Evolutionary conservation across 1,284 basidiomycete genomes (phyloP), one percentile per base, ranked within the genome.

Genomic region (Trametes sp.): DNA sequence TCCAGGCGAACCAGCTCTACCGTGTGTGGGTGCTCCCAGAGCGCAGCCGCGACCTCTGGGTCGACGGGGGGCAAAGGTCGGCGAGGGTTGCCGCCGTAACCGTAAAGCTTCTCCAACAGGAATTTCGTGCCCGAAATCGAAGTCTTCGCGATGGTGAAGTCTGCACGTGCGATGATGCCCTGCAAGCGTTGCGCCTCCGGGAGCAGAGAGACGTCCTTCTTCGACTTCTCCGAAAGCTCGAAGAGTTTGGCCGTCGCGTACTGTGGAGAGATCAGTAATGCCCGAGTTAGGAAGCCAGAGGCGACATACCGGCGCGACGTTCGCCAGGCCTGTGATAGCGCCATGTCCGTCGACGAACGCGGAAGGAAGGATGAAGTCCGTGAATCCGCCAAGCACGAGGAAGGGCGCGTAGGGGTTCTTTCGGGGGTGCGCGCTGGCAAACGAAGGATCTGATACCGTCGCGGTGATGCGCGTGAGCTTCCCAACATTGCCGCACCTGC

Each of bases 51-150:
- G 28, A 77, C 85, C 28, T 76, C 83, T 31, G 82, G 70, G 10
- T 82, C 80, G 23, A 89, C 86, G 5, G 88, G 86, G 44, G 86
- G 84, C 53, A 97, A 83, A 11, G 95, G 92, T 65, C 82, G 87
- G 61, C 95, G 85, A 44, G 92, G 87, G 36, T 83, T 76, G 0
- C 94, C 92, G 19, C 90, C 90, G 72, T 93, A 93, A 6, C 93
- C 93, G 68, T 88, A 84, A 54, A 92, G 76, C 73, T 86, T 88
- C 75, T 91, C 79, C 31, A 95, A 77, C 55, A 93, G 82, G 74
- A 81, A 89, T 78, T 97, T 97, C 14, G 92, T 95, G 8, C 94
- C 94, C 1, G 90, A 80, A 68, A 96, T 92, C 4, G 90, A 91
- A 3, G 86, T 78, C 74, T 92, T 91, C 29, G 90, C 86, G 70